phyloP scores from a whole-genome alignment of 2,329 filamentous ascomycete genomes.

The Hypocreales sp. region DNA sequence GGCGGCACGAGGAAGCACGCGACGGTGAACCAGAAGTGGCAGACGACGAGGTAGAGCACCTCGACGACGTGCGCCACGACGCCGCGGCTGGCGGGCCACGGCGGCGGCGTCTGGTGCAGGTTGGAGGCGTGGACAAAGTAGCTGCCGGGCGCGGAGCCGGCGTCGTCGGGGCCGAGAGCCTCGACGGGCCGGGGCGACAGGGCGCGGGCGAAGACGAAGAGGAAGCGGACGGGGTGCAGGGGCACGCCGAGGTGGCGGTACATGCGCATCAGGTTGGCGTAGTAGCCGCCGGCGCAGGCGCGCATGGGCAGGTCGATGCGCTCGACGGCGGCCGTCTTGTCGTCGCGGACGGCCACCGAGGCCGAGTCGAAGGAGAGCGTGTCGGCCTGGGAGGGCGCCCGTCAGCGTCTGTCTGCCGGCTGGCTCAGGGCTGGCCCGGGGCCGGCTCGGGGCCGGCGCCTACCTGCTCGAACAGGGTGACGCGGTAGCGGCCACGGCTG shows the following conservation, averaged over 20 bases:
- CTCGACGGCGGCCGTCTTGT: constrained; percentile 13
- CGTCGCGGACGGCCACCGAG: constrained; percentile 19
- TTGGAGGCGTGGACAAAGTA: constrained; percentile 41
- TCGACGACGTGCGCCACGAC: constrained; percentile 25
- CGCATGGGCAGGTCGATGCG: constrained; percentile 24
- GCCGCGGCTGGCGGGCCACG: constrained; percentile 20
- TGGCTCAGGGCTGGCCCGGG: constrained; percentile 1
- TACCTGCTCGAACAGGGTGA: constrained; percentile 23
- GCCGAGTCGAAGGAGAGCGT: constrained; percentile 21
- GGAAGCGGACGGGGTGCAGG: constrained; percentile 32
- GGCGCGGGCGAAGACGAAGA: constrained; percentile 32
- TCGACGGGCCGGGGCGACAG: constrained; percentile 3
- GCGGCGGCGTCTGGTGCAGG: constrained; percentile 29
- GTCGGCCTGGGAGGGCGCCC: constrained; percentile 17
- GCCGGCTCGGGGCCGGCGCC: not conserved
- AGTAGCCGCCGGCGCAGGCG: constrained; percentile 27
- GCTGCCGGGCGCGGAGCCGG: constrained; percentile 11
- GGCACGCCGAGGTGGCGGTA: constrained; percentile 36
- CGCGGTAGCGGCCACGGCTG: constrained; percentile 11
- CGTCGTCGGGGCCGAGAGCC: constrained; percentile 1
- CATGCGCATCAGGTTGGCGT: constrained; percentile 37
- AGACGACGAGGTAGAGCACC: constrained; percentile 25
- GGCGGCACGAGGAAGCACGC: constrained; percentile 33
- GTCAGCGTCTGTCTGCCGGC: too few relatives aligned
- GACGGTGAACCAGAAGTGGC: constrained; percentile 36